Conservation (phyloP, 2,329 filamentous ascomycete genomes). For the Aspergillus uvarum region DNA sequence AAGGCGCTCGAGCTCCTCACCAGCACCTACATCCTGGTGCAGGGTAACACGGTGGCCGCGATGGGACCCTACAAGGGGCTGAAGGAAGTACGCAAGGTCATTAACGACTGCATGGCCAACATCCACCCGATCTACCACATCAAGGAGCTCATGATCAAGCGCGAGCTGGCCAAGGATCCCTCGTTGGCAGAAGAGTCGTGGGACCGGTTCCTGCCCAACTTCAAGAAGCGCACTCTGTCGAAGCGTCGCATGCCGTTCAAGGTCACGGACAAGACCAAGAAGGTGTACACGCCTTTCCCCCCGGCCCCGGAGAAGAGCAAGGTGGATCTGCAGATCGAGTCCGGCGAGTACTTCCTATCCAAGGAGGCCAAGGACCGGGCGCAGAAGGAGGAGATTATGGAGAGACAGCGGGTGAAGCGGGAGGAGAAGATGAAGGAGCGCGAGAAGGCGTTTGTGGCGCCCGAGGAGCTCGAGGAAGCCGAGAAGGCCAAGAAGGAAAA, state of each 20-base stretch:
- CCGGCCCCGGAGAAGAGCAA: slow-evolving; percentile 98
- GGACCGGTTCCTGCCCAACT: slow-evolving; percentile 95
- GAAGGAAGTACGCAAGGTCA: slow-evolving; percentile 84
- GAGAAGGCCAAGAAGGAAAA: slow-evolving; percentile 50
- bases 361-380: slow-evolving; percentile 90
- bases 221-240: slow-evolving; percentile 88
- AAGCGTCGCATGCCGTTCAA: slow-evolving; percentile 79
- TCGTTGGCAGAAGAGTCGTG: slow-evolving; percentile 84
- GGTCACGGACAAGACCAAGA: slow-evolving; percentile 90
- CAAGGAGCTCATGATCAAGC: slow-evolving; percentile 93
- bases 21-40: slow-evolving; percentile 87
- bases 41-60: slow-evolving; percentile 88
- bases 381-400: slow-evolving; percentile 73
- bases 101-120: slow-evolving; percentile 96
- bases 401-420: slow-evolving; percentile 83
- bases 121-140: slow-evolving; percentile 89
- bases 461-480: slow-evolving; percentile 66
- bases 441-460: slow-evolving; percentile 82
- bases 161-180: slow-evolving; percentile 85
- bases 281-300: slow-evolving; percentile 94
- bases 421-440: slow-evolving; percentile 83
- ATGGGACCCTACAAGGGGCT: slow-evolving; percentile 93
- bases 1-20: slow-evolving; percentile 94
- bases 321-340: slow-evolving; percentile 96
- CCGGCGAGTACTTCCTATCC: slow-evolving; percentile 91